A percentile compares a stretch with the other conserved stretches of the same genome.
These are phyloP conservation scores for Kwoniella sp. DNA, from an alignment of 768 basidiomycete genomes.

Conservation along the genomic window DNA sequence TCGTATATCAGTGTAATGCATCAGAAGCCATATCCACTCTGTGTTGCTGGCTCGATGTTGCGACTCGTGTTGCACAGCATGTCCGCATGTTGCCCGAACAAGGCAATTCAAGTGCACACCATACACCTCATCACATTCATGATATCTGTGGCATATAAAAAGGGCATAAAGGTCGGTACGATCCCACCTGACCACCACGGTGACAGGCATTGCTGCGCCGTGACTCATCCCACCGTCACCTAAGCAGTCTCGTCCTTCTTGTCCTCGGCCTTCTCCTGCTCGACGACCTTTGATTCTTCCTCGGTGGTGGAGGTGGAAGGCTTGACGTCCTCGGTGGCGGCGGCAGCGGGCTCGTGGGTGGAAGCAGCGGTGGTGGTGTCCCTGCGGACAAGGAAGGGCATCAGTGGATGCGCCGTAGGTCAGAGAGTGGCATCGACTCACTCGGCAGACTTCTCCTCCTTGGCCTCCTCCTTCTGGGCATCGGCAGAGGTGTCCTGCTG, in stretches of 20 bases:
- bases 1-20: too few relatives aligned
- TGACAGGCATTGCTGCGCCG: too few relatives aligned
- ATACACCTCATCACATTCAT: too few relatives aligned
- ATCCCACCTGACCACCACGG: too few relatives aligned
- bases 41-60: too few relatives aligned
- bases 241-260: slow-evolving; percentile 46
- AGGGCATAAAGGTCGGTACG: too few relatives aligned
- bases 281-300: slow-evolving; percentile 18
- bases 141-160: too few relatives aligned
- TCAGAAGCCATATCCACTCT: slow-evolving; percentile 3
- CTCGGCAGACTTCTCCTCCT: slow-evolving; percentile 36
- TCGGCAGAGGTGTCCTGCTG: slow-evolving; percentile 29
- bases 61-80: too few relatives aligned
- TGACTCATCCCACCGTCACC: too few relatives aligned
- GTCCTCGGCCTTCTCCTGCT: slow-evolving; percentile 22
- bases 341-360: slow-evolving; percentile 27
- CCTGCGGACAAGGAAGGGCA: slow-evolving; percentile 1
- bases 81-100: too few relatives aligned
- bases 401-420: neutral
- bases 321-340: slow-evolving; percentile 3
- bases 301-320: slow-evolving; percentile 30
- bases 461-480: slow-evolving; percentile 29
- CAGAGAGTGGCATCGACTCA: slow-evolving; percentile 16
- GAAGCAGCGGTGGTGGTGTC: slow-evolving; percentile 30
- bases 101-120: too few relatives aligned